Conservation (phyloP, 495 filamentous ascomycete species). For the Talaromyces borbonicus region DNA sequence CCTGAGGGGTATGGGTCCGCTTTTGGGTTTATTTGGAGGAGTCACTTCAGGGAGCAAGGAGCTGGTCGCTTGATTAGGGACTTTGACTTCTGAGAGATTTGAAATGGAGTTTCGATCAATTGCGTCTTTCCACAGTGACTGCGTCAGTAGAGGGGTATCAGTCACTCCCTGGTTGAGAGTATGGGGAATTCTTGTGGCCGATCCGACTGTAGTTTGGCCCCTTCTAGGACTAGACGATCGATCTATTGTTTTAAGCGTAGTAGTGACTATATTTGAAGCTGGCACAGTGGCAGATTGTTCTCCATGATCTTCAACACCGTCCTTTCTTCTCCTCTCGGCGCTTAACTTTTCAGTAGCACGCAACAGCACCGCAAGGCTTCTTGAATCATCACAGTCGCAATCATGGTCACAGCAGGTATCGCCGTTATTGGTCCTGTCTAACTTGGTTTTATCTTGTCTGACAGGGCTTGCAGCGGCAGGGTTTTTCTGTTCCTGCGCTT, state of each 20-base stretch:
- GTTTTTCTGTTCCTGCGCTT: not conserved
- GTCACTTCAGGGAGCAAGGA: not conserved
- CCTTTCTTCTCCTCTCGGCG: not conserved
- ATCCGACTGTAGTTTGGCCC: no score
- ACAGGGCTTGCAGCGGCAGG: not conserved
- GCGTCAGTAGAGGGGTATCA: slow-evolving; percentile 2
- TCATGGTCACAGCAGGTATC: slow-evolving; percentile 3
- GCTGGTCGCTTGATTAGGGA: no score
- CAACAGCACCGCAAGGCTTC: slow-evolving; percentile 6
- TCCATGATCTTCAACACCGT: no score
- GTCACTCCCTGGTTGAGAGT: slow-evolving; percentile 7
- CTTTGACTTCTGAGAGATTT: not conserved
- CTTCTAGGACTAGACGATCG: no score
- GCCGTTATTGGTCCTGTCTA: not conserved
- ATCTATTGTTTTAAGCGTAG: no score
- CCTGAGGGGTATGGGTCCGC: slow-evolving; percentile 8
- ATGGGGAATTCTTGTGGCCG: no score
- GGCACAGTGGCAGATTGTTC: no score
- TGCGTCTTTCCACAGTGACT: not conserved
- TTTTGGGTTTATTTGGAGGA: not conserved
- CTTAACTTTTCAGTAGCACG: slow-evolving; percentile 4
- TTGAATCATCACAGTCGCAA: slow-evolving; percentile 4
- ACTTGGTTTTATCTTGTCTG: not conserved
- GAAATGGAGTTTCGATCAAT: not conserved
- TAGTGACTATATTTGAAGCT: no score